phyloP scores from a whole-genome alignment of 2,329 filamentous ascomycete genomes.

The Cephalotrichum gorgonifer region DNA sequence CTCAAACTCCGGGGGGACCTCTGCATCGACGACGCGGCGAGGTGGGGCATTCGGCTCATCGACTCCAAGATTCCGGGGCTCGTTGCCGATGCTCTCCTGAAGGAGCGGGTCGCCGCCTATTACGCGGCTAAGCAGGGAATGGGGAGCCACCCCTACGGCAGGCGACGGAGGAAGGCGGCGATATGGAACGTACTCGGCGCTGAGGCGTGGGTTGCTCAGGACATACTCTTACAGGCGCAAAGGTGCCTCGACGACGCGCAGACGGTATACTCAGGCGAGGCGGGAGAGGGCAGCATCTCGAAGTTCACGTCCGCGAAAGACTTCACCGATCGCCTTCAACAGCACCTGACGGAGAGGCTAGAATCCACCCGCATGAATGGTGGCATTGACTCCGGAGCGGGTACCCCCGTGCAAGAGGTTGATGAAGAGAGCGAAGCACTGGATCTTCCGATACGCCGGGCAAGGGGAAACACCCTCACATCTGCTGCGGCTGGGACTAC shows the following conservation, averaged over 20 bases:
- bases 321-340: conserved; percentile 41
- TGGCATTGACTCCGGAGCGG: conserved; percentile 14
- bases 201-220: conserved; percentile 71
- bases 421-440: conserved; percentile 46
- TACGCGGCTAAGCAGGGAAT: conserved; percentile 65
- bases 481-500: conserved; percentile 1
- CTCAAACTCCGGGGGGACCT: conserved; percentile 70
- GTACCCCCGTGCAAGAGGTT: conserved; percentile 29
- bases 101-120: conserved; percentile 76
- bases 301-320: conserved; percentile 39
- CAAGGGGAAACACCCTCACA: conserved; percentile 29
- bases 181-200: conserved; percentile 80
- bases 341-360: conserved; percentile 36
- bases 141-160: conserved; percentile 57
- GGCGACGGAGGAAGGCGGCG: conserved; percentile 71
- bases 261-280: conserved; percentile 40
- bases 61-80: conserved; percentile 66
- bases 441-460: conserved; percentile 40
- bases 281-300: conserved; percentile 38
- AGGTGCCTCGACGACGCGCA: conserved; percentile 63
- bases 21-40: conserved; percentile 75
- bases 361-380: conserved; percentile 18
- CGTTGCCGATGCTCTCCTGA: conserved; percentile 72
- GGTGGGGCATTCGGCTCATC: conserved; percentile 72
- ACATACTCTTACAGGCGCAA: conserved; percentile 69